Evolutionary conservation across 139 green algal species (phyloP).

Genomic region (Chlorella sorokiniana): DNA sequence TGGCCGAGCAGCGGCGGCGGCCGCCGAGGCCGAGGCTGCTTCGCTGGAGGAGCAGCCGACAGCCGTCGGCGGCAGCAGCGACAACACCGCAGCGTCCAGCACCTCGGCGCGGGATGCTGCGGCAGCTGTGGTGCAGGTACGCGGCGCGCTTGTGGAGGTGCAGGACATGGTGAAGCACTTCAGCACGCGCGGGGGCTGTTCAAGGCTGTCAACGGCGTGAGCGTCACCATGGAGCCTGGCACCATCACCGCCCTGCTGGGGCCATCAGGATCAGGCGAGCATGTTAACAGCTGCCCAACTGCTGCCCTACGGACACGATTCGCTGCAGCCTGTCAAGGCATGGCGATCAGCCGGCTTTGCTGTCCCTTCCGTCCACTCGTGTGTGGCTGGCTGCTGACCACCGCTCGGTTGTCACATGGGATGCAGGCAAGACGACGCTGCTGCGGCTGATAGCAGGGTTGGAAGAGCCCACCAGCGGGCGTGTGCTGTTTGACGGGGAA

Average conservation of each 20-base stretch:
- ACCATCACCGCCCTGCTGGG: constrained; percentile 80
- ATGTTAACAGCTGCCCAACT: neutral
- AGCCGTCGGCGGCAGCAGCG: neutral
- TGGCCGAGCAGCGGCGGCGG: neutral
- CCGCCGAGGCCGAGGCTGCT: neutral
- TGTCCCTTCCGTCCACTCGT: neutral
- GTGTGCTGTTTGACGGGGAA: constrained; percentile 77
- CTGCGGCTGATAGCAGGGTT: constrained; percentile 85
- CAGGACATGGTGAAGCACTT: constrained; percentile 77
- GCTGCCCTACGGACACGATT: too few species aligned
- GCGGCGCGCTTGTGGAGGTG: constrained; percentile 42
- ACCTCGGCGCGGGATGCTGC: neutral
- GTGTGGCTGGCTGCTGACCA: neutral
- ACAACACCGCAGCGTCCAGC: neutral
- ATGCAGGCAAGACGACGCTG: constrained; percentile 82
- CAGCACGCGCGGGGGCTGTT: constrained; percentile 65
- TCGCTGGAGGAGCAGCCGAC: neutral
- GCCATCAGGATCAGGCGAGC: constrained; percentile 67
- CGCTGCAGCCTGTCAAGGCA: neutral
- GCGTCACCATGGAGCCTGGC: constrained; percentile 66
- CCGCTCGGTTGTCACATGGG: neutral
- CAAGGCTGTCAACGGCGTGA: constrained; percentile 68
- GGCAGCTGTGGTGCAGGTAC: neutral
- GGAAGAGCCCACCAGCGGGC: constrained; percentile 68
- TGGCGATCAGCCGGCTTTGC: neutral